These are phyloP conservation scores for Cucumis variabilis DNA, from an alignment of 331 rosid genomes.

Conservation along the genomic window DNA sequence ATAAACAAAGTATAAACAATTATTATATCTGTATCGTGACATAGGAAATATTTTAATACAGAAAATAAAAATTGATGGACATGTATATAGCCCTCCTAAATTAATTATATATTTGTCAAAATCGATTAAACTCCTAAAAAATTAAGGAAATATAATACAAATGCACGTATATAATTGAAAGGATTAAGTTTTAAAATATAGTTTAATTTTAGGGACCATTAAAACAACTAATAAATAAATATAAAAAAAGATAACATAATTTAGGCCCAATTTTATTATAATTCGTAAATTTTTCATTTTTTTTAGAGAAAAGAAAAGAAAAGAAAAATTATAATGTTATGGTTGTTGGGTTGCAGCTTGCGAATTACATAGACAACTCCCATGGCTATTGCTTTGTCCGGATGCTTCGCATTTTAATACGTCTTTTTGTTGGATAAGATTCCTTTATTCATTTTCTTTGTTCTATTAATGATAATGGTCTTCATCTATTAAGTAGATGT, in stretches of 20 bases:
- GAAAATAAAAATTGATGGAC: neutral
- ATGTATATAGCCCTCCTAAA: neutral
- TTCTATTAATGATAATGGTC: neutral
- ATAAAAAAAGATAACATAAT: too few relatives aligned
- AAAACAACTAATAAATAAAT: neutral
- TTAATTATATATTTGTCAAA: neutral
- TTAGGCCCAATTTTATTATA: too few relatives aligned
- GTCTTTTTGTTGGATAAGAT: conserved; percentile 16
- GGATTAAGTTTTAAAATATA: neutral
- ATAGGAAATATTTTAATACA: too few relatives aligned
- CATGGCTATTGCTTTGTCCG: neutral
- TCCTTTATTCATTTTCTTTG: neutral
- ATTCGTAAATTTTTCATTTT: too few relatives aligned
- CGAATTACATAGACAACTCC: neutral
- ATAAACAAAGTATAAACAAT: too few relatives aligned
- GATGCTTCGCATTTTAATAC: conserved; percentile 2
- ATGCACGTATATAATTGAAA: neutral
- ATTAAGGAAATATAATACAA: neutral
- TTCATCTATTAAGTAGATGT: too few relatives aligned
- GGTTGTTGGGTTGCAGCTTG: neutral
- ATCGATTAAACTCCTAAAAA: neutral
- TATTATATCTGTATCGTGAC: neutral
- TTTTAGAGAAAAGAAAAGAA: too few relatives aligned
- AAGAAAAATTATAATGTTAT: neutral
- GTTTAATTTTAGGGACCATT: neutral